Base-by-base conservation (phyloP, 768 basidiomycete genomes). In the Phylloporus sp. region DNA sequence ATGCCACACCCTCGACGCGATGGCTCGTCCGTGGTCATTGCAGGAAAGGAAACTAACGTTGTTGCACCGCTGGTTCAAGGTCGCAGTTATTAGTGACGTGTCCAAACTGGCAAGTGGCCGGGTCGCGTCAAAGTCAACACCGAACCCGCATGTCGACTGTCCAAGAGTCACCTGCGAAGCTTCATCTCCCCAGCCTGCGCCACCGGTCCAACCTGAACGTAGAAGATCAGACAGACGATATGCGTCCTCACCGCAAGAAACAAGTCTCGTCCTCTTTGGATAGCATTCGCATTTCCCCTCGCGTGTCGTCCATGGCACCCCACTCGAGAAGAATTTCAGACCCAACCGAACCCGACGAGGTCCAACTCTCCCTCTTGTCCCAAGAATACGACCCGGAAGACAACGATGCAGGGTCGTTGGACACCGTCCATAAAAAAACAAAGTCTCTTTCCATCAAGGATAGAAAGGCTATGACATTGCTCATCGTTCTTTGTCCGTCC, bases 401-500 rank as follows among this genome's bases (percentile, higher is more conserved):
- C 46, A 70, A 72, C 35, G 66, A 73, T 27, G 61, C 54, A 13
- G 61, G 55, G 18, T 56, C 60, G 35, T 72, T 71, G 42, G 68
- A 61, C 15, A 53, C 61, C 33, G 59, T 58, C 24, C 59, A 64
- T 36, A 60, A 62, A 22, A 68, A 68, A 44, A 53, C 60, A 37
- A 84, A 78, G 61, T 60, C 75, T 21, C 74, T 90, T 54, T 84
- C 84, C 29, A 56, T 73, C 24, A 84, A 82, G 63, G 94, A 98
- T 69, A 87, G 86, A 66, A 74, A 79, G 57, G 88, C 84, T 39
- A 90, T 98, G 76, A 79, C 79, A 5, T 69, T 98, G 43, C 71
- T 97, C 27, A 84, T 91, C 65, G 72, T 92, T 56, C 74, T 98
- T 40, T 97, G 92, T 95, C 58, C 71, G 92, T 78, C 27, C 52